A percentile compares a stretch with the other conserved stretches of the same genome.
Conservation (phyloP, 495 filamentous ascomycete genomes). For the Corynascus novoguineensis region DNA sequence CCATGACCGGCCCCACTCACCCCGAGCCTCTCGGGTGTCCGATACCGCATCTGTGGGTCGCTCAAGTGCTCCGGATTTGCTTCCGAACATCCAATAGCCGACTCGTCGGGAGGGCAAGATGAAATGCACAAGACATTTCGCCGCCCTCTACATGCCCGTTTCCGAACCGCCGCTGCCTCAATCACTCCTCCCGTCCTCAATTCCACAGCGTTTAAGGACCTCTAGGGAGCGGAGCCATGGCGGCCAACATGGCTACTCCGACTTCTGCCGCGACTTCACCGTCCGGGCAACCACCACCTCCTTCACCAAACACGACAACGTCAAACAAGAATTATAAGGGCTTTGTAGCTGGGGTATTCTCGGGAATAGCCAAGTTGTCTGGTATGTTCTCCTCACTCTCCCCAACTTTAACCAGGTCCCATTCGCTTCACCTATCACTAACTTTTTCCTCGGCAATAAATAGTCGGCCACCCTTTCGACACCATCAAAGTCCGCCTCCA, state of each 20-base stretch:
- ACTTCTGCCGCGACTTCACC: constrained; percentile 8
- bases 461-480: constrained; percentile 67
- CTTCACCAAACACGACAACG: constrained; percentile 3
- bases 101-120: too few species aligned
- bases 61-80: not conserved
- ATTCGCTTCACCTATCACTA: not conserved
- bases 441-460: too few species aligned
- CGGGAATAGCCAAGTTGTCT: constrained; percentile 82
- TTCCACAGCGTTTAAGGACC: not conserved
- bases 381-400: constrained; percentile 48
- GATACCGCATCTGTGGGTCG: constrained; percentile 16
- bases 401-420: not conserved
- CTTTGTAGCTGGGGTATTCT: constrained; percentile 91
- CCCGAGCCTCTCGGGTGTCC: constrained; percentile 13
- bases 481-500: constrained; percentile 95
- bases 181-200: not conserved
- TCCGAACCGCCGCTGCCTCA: too few species aligned
- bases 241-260: constrained; percentile 7
- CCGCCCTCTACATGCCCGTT: not conserved
- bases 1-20: constrained; percentile 2
- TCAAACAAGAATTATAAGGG: constrained; percentile 64
- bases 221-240: too few species aligned
- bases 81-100: not conserved
- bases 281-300: constrained; percentile 7
- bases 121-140: not conserved